A percentile compares a stretch with the other conserved stretches of the same genome.
Evolutionary conservation across 106 monocot genomes (phyloP).

Genomic region (Phalaenopsis aphrodite): DNA sequence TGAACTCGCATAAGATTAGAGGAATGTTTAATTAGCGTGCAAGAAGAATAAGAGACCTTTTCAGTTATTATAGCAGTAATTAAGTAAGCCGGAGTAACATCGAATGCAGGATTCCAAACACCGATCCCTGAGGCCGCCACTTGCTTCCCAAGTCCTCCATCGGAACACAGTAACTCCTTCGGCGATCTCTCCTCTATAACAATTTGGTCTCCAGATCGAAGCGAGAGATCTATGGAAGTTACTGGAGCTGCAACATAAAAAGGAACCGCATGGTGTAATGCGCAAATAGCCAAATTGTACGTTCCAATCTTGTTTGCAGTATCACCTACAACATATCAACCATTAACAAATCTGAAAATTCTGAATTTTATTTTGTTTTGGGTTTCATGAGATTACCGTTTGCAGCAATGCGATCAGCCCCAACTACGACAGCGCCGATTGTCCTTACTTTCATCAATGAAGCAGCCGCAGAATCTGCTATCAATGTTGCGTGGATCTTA

Average conservation of each 20-base stretch:
- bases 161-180: slow-evolving; percentile 77
- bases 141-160: slow-evolving; percentile 85
- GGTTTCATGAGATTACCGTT: slow-evolving; percentile 43
- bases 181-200: slow-evolving; percentile 84
- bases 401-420: slow-evolving; percentile 91
- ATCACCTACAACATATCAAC: slow-evolving; percentile 41
- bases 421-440: slow-evolving; percentile 79
- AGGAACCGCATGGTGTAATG: slow-evolving; percentile 63
- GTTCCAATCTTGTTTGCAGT: slow-evolving; percentile 99
- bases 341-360: background rate
- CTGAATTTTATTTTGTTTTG: background rate
- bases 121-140: slow-evolving; percentile 81
- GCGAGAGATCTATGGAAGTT: slow-evolving; percentile 80
- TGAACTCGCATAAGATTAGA: background rate
- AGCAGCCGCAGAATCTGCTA: slow-evolving; percentile 89
- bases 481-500: slow-evolving; percentile 82
- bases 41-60: slow-evolving; percentile 42
- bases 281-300: slow-evolving; percentile 74
- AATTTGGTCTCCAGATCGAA: slow-evolving; percentile 70
- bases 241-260: slow-evolving; percentile 91
- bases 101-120: slow-evolving; percentile 99
- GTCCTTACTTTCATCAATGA: slow-evolving; percentile 78
- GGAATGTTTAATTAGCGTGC: background rate
- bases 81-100: slow-evolving; percentile 84
- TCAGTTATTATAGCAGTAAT: slow-evolving; percentile 93